Base-by-base conservation (phyloP, 495 filamentous ascomycete species). In the Annulohypoxylon nitens region DNA sequence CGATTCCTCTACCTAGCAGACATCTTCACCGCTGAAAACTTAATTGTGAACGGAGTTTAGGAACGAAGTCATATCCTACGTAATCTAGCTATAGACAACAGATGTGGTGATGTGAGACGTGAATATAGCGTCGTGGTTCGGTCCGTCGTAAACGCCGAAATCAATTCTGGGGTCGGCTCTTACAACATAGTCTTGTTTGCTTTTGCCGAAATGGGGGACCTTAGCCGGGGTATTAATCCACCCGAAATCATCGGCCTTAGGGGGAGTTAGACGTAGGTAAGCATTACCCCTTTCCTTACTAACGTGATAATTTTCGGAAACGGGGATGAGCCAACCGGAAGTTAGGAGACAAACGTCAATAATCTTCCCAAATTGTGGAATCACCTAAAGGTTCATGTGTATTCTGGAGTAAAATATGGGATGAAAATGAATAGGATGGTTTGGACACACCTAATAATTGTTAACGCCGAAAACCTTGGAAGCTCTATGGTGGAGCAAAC, bases 401-500 rank as follows among this genome's bases (percentile, higher is more conserved):
- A 12, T 14, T 2, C 20, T 10, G 16, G 18, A 16, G n/a, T 5
- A 47, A 47, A 3, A n/a, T 14, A n/a, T 14, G 43, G 3, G 12
- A 47, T 47, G 43, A n/a, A 16, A 18, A n/a, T 25, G 20, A 53
- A 4, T 4, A 25, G 8, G 16, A 23, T 5, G 9, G 50, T 12
- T 55, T 34, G 8, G 36, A 26, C 14, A 33, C 18, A 53, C 6
- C 48, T 54, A 37, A 51, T 67, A 60, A 64, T 6, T 69, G 66
- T 61, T 74, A 74, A 69, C 57, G 30, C 71, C 71, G 71, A 74
- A 74, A 69, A 26, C 2, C 11, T 16, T 30, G 71, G 69, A 69
- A 66, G 18, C 2, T 7, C 11, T 11, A 11, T 23, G 43, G 53
- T 64, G 60, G 55, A 61, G 64, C 53, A 30, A 50, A 34, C 64